Evolutionary conservation across 2,329 filamentous ascomycete genomes (phyloP).

Genomic region (Ophiobolus disseminans): DNA sequence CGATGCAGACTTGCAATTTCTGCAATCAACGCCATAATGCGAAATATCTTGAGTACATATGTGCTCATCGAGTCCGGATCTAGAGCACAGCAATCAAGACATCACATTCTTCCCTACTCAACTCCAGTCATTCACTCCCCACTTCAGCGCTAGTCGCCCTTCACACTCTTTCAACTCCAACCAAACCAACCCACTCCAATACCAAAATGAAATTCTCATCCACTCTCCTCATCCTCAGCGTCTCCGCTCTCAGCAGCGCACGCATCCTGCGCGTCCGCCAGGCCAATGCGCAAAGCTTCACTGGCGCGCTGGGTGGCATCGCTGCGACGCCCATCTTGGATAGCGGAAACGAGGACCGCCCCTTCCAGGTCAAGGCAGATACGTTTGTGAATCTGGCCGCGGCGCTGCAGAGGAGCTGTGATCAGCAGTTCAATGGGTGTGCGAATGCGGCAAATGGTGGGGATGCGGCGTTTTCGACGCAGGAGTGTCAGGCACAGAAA

Average conservation of each 20-base stretch:
- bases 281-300: slow-evolving; percentile 47
- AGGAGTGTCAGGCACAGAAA: slow-evolving; percentile 66
- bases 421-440: slow-evolving; percentile 69
- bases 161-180: slow-evolving; percentile 1
- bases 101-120: slow-evolving; percentile 14
- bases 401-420: slow-evolving; percentile 67
- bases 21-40: no score
- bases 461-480: slow-evolving; percentile 49
- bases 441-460: slow-evolving; percentile 64
- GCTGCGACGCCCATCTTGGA: slow-evolving; percentile 60
- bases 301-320: slow-evolving; percentile 60
- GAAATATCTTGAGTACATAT: slow-evolving; percentile 27
- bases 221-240: slow-evolving; percentile 24
- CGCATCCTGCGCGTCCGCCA: slow-evolving; percentile 30
- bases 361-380: slow-evolving; percentile 39
- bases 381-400: slow-evolving; percentile 62
- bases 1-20: not conserved
- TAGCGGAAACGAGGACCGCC: slow-evolving; percentile 58
- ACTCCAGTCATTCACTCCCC: slow-evolving; percentile 12
- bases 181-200: not conserved
- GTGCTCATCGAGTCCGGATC: not conserved
- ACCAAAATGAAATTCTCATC: slow-evolving; percentile 35
- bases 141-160: slow-evolving; percentile 27
- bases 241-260: slow-evolving; percentile 24
- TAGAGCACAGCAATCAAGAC: not conserved